Base-by-base conservation (phyloP, 176 grass and related monocot species). In the Ananas comosus region DNA sequence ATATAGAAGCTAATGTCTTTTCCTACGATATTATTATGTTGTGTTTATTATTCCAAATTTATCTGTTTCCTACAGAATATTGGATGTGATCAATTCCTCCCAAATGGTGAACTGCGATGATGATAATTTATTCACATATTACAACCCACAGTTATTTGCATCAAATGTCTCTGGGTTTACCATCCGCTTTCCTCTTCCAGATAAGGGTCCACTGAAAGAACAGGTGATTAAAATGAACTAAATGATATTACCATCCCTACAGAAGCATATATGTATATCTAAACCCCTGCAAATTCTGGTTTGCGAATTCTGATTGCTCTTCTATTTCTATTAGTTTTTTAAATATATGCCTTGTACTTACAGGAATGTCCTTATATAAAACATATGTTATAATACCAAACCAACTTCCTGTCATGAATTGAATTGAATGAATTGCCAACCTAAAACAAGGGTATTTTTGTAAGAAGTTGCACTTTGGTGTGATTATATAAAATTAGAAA, bases 121-220 rank as follows among this genome's bases (percentile, higher is more conserved):
- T 18, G 48, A 82, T 80, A 52, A 57, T 24, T 64, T 71, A 71
- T 89, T 85, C 22, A 22, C 28, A 48, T 68, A 87, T 79, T 79
- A 81, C 68, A 21, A 89, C 78, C 81, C 83, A 82, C 83, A 96
- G 72, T 87, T 96, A 53, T 96, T 96, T 78, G 77, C 86, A 28
- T 91, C 92, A 68, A 72, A 76, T 50, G 68, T 74, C 77, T 70
- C 80, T 48, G 69, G 3, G 14, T 53, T 61, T 78, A 76, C 56
- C 42, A 85, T 96, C 64, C 49, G 75, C 66, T 91, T 91, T 76
- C 92, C 92, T 75, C 73, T 91, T 82, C 18, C 67, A 70, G 69
- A 76, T 63, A 70, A 50, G 75, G 82, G 48, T 81, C 61, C 76
- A 76, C 69, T 89, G 56, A 91, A 85, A 79, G 88, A 96, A 73